Evolutionary conservation across 192 early-diverging fungal species (phyloP).

Genomic region (Umbelopsis sp.): DNA sequence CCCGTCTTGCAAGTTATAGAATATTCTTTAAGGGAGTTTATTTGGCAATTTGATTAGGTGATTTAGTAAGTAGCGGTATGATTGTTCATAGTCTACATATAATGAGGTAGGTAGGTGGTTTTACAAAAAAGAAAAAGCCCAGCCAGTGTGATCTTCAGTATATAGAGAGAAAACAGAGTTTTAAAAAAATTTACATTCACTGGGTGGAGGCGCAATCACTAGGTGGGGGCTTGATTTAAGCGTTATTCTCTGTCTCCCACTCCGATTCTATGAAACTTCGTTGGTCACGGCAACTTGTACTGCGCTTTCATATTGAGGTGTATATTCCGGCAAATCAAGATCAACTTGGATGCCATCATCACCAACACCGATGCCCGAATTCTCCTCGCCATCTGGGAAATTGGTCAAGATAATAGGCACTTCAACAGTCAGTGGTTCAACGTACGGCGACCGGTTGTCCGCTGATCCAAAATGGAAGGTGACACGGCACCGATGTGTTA

Average conservation of each 20-base stretch:
- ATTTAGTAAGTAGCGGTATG: not conserved
- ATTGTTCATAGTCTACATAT: too few species aligned
- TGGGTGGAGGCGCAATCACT: too few species aligned
- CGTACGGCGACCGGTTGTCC: not conserved
- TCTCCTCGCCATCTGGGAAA: slow-evolving; percentile 18
- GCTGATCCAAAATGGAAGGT: slow-evolving; percentile 31
- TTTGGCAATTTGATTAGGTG: too few species aligned
- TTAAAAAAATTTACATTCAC: not conserved
- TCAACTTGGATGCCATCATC: slow-evolving; percentile 40
- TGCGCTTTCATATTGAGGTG: slow-evolving; percentile 30
- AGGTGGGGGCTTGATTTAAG: not conserved
- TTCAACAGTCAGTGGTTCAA: slow-evolving; percentile 25
- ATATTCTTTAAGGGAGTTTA: not conserved
- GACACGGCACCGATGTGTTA: slow-evolving; percentile 30
- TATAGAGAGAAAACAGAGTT: too few species aligned
- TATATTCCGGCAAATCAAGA: slow-evolving; percentile 43
- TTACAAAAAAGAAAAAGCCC: not conserved
- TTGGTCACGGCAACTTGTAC: not conserved
- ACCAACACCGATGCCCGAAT: slow-evolving; percentile 20
- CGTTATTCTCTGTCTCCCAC: not conserved
- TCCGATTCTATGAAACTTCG: not conserved
- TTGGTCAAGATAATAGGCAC: slow-evolving; percentile 42
- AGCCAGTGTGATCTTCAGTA: not conserved
- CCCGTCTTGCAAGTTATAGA: not conserved
- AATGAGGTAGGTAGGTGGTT: not conserved